A percentile compares a stretch with the other conserved stretches of the same genome.
These are phyloP conservation scores for Auriculariales sp. DNA, from an alignment of 768 basidiomycete species.

Conservation along the genomic window DNA sequence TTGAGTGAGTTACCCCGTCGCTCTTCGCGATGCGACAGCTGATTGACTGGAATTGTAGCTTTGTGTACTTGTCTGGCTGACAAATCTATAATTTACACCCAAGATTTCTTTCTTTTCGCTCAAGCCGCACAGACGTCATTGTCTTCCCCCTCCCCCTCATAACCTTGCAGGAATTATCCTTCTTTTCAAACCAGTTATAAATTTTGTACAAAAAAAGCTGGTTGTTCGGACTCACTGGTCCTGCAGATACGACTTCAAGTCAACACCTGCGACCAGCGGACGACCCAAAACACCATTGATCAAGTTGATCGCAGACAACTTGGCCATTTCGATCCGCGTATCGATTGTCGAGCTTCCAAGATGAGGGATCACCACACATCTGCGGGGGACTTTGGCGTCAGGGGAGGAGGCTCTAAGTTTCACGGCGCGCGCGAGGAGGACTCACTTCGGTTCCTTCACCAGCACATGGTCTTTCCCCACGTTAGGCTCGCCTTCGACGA, in stretches of 20 bases:
- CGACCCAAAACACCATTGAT: slow-evolving; percentile 38
- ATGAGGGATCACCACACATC: slow-evolving; percentile 77
- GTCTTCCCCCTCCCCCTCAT: too few relatives aligned
- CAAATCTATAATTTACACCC: too few relatives aligned
- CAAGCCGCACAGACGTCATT: too few relatives aligned
- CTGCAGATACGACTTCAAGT: slow-evolving; percentile 9
- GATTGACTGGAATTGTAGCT: too few relatives aligned
- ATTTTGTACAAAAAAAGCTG: too few relatives aligned
- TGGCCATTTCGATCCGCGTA: slow-evolving; percentile 73
- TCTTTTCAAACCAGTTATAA: too few relatives aligned
- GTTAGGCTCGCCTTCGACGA: slow-evolving; percentile 26
- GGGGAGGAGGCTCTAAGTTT: neutral
- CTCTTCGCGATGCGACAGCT: too few relatives aligned
- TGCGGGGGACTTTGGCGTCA: too few relatives aligned
- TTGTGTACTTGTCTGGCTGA: too few relatives aligned
- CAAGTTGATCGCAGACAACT: slow-evolving; percentile 54
- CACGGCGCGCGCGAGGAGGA: slow-evolving; percentile 1
- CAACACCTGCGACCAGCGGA: slow-evolving; percentile 40
- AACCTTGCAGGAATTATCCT: too few relatives aligned
- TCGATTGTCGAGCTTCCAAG: slow-evolving; percentile 83
- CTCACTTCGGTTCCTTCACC: slow-evolving; percentile 65
- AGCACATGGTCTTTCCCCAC: slow-evolving; percentile 63
- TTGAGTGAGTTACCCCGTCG: too few relatives aligned
- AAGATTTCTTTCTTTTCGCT: too few relatives aligned
- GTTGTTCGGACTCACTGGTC: neutral